Base-by-base conservation (phyloP, 2,329 filamentous ascomycete genomes). In the Pseudocercospora eumusae region DNA sequence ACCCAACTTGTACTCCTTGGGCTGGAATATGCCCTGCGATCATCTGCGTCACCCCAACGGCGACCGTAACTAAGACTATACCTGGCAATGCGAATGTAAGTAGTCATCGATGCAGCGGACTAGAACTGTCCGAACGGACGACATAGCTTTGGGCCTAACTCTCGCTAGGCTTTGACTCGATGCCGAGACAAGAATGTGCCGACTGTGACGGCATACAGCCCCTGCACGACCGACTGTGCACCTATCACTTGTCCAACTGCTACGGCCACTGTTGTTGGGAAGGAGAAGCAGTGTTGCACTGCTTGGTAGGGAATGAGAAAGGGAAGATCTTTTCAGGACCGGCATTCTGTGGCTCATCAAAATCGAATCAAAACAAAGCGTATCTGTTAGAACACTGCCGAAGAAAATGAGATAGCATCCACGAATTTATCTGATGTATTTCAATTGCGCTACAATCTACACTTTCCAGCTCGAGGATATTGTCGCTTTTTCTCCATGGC, bases 231-330 rank as follows among this genome's bases (percentile, higher is more conserved):
- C 9, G 56, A 64, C 45, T 64, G 59, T 60, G 60, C 18, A 11
- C 62, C 58, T 6, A 21, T 64, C 10, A 64, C 62, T 31, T 64
- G 62, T 58, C 62, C 62, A 20, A 64, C 59, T 49, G 52, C 60
- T 21, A 63, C 58, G 13, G 62, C 61, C 9, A 59, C 59, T n/a
- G 44, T 58, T 20, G 56, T 45, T 36, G 56, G 28, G 11, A 50
- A 20, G 40, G 31, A 42, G 50, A 52, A 56, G 59, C 36, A 36
- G 44, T 64, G 62, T 52, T 64, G 62, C 20, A 56, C 49, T 6
- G 55, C 42, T 27, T 56, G 52, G 59, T 28, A 49, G 15, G 42
- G 20, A 9, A 40, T 18, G 28, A 56, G 56, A 53, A 52, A 13
- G 13, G 7, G 36, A 11, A 4, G 23, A 31, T 3, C 10, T 27